A percentile compares a stretch with the other conserved stretches of the same genome.
phyloP scores from a whole-genome alignment of 352 stramenopile genomes.

The Pythium monospermum region DNA sequence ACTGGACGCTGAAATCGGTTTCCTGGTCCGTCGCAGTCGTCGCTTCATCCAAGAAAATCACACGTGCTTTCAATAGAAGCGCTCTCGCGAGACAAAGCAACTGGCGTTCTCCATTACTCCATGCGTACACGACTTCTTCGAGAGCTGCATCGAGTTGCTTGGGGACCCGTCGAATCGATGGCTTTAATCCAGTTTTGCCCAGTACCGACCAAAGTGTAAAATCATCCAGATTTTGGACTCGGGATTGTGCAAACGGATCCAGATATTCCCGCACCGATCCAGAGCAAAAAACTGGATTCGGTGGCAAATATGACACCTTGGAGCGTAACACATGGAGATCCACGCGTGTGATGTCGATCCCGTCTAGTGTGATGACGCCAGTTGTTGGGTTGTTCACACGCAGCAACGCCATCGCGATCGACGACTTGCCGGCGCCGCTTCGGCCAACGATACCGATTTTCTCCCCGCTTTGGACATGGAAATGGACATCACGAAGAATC shows the following conservation, averaged over 20 bases:
- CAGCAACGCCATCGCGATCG: constrained; percentile 82
- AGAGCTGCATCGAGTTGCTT: constrained; percentile 26
- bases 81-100: constrained; percentile 92
- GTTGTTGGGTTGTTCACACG: constrained; percentile 62
- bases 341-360: constrained; percentile 32
- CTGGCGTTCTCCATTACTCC: constrained; percentile 91
- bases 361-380: constrained; percentile 32
- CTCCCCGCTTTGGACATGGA: constrained; percentile 45
- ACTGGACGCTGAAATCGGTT: constrained; percentile 64
- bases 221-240: constrained; percentile 29
- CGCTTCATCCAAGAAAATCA: constrained; percentile 95
- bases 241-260: constrained; percentile 58
- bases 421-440: constrained; percentile 80
- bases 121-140: constrained; percentile 85
- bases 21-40: constrained; percentile 78
- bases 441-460: constrained; percentile 81
- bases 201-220: constrained; percentile 72
- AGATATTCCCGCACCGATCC: constrained; percentile 85
- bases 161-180: constrained; percentile 27
- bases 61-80: constrained; percentile 75
- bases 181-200: constrained; percentile 54
- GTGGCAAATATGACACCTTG: constrained; percentile 33
- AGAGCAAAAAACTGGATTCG: constrained; percentile 84
- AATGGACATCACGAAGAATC: constrained; percentile 21
- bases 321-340: constrained; percentile 25